Base-by-base conservation (phyloP, 306 rosid species). In the Dalbergia oliveri region DNA sequence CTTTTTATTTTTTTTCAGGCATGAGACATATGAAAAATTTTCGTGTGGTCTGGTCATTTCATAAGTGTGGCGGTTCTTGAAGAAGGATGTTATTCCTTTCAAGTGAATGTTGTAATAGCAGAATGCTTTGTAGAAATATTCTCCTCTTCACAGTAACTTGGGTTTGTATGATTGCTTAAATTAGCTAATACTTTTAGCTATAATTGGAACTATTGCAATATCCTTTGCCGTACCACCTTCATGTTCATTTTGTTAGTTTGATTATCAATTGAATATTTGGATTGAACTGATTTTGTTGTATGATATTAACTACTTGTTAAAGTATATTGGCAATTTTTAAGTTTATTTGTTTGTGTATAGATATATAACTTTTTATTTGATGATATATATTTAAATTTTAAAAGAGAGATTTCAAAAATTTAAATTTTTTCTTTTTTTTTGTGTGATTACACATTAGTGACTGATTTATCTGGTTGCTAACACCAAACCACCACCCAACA, bases 171-270 rank as follows among this genome's bases (percentile, higher is more conserved):
- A 77, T 69, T 86, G 75, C 88, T 82, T 72, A 75, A 78, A 69
- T 80, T 82, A 84, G 91, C 90, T 87, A 84, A 79, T 82, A 82
- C 90, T 84, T 86, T 83, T 86, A 88, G 89, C 87, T 83, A 78
- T 87, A 79, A 82, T 77, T 83, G 47, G 73, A 72, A 76, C 72
- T 71, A 69, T 66, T 85, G 75, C 72, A 35, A 61, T 73, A 23
- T 11, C 9, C 61, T 81, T 81, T 65, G 66, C 64, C 41, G 50
- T 59, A 66, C 15, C 1, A 0, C 1, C 71, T 14, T 82, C 37
- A 57, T 84, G 69, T 78, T 77, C 37, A 18, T 83, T 64, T 23
- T 71, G 58, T 62, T 81, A 68, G 79, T 87, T 72, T 69, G 78
- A 13, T 50, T 21, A 70, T 50, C 64, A 10, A 57, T 75, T 59